phyloP scores from a whole-genome alignment of 202 grass and related monocot species.

The Panicum hallii region DNA sequence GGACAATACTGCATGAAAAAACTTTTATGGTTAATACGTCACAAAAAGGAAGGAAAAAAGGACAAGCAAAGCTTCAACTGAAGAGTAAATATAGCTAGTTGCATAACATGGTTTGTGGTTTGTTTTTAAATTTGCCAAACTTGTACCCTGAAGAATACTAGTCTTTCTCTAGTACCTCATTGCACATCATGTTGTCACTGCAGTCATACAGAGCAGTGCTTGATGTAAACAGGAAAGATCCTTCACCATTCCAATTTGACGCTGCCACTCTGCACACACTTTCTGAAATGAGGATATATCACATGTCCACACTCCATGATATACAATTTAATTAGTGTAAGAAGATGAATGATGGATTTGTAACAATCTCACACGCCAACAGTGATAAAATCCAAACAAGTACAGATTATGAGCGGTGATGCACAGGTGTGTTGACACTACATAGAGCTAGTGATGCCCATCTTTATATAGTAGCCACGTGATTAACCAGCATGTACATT shows the following conservation, averaged over 20 bases:
- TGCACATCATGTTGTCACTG: conserved; percentile 73
- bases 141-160: conserved; percentile 12
- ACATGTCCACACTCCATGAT: conserved; percentile 35
- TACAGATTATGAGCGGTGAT: conserved; percentile 4
- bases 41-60: background rate
- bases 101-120: background rate
- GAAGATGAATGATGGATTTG: conserved; percentile 6
- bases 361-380: conserved; percentile 15
- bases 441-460: background rate
- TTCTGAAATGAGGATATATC: conserved; percentile 45
- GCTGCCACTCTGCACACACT: conserved; percentile 67
- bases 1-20: conserved; percentile 64
- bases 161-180: conserved; percentile 60
- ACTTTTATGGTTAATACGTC: background rate
- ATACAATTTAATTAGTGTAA: conserved; percentile 18
- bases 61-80: background rate
- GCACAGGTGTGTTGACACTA: conserved; percentile 22
- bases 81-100: conserved; percentile 16
- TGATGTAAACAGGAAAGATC: conserved; percentile 91
- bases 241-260: conserved; percentile 91
- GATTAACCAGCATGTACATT: background rate
- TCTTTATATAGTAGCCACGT: conserved; percentile 1
- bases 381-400: conserved; percentile 17
- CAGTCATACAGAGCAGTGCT: conserved; percentile 83
- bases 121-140: background rate